Evolutionary conservation across 2,329 filamentous ascomycete genomes (phyloP).

Genomic region (Cladophialophora carrionii): DNA sequence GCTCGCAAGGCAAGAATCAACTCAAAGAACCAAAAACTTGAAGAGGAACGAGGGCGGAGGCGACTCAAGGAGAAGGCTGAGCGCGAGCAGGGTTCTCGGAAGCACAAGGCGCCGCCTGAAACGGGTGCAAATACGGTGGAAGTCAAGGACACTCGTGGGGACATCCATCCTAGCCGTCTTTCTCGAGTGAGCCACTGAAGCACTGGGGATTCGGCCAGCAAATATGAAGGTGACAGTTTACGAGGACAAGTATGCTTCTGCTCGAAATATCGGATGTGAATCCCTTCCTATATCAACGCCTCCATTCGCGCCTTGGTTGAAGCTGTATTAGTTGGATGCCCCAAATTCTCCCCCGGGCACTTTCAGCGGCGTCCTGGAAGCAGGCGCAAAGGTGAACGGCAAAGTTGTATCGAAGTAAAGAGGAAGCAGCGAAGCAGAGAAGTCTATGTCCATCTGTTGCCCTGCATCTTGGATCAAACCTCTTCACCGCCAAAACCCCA

Average conservation of each 20-base stretch:
- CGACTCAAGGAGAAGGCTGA: constrained; percentile 46
- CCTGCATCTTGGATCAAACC: constrained; percentile 19
- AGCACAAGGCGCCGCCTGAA: constrained; percentile 41
- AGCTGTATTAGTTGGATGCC: constrained; percentile 28
- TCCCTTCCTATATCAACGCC: constrained; percentile 30
- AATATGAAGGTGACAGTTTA: not conserved
- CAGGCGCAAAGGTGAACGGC: constrained; percentile 4
- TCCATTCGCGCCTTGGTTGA: constrained; percentile 26
- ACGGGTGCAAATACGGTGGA: constrained; percentile 33
- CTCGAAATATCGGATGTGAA: constrained; percentile 21
- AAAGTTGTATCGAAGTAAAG: constrained; percentile 11
- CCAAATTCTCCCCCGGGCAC: constrained; percentile 14
- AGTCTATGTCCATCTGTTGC: constrained; percentile 34
- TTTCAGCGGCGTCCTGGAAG: constrained; percentile 5
- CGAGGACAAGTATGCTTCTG: constrained; percentile 13
- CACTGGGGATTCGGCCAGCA: not conserved
- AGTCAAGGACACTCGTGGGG: constrained; percentile 41
- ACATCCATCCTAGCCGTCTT: constrained; percentile 52
- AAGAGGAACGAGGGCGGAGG: constrained; percentile 65
- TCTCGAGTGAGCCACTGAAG: constrained; percentile 41
- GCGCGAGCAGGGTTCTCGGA: constrained; percentile 43
- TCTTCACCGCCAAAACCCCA: constrained; percentile 9
- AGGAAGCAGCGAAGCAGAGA: constrained; percentile 28
- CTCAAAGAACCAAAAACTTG: constrained; percentile 82
- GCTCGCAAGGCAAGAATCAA: constrained; percentile 75